These are phyloP conservation scores for Fusarium sublunatum DNA, from an alignment of 2,329 filamentous ascomycete genomes.

Conservation along the genomic window DNA sequence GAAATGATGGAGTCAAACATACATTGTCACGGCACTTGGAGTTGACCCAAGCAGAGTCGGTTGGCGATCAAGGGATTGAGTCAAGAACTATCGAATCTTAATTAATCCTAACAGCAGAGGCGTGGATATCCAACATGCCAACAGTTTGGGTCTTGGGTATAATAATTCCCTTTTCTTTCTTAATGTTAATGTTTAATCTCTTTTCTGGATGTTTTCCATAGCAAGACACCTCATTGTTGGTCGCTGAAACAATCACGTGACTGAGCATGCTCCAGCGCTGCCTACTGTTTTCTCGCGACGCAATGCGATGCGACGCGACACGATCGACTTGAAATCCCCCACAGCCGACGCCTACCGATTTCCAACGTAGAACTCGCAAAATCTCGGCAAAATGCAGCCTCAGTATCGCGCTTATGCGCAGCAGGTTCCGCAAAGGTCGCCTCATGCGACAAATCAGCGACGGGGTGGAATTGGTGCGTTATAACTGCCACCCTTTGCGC, in stretches of 20 bases:
- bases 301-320: constrained; percentile 46
- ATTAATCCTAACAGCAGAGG: background rate
- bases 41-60: background rate
- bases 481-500: background rate
- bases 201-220: background rate
- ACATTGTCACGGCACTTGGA: constrained; percentile 6
- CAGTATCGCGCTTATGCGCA: constrained; percentile 65
- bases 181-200: background rate
- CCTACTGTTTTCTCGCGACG: constrained; percentile 36
- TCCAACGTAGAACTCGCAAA: constrained; percentile 15
- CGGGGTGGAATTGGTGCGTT: constrained; percentile 65
- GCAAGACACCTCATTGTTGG: background rate
- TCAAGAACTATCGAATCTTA: background rate
- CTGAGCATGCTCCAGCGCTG: background rate
- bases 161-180: background rate
- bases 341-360: constrained; percentile 21
- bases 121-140: background rate
- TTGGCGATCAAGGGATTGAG: background rate
- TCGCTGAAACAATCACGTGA: constrained; percentile 38
- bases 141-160: background rate
- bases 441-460: constrained; percentile 61
- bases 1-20: constrained; percentile 7
- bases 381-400: constrained; percentile 59
- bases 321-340: constrained; percentile 34
- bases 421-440: constrained; percentile 61